Conservation (phyloP, 2,329 filamentous ascomycete species). For the Dactylellina leptospora region DNA sequence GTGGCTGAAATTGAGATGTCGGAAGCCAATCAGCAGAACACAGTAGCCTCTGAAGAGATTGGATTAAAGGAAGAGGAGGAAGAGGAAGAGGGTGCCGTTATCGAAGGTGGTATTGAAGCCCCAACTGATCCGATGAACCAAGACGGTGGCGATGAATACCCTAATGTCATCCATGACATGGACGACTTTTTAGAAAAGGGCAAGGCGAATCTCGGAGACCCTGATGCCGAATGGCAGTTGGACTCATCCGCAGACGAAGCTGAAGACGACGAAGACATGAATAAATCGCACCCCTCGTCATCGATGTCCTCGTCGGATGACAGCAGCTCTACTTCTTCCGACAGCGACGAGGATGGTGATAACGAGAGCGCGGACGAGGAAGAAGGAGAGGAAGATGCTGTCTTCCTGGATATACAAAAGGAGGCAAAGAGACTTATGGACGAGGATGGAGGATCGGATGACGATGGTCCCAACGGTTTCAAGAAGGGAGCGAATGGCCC, state of each 20-base stretch:
- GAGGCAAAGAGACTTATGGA: slow-evolving; percentile 87
- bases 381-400: slow-evolving; percentile 66
- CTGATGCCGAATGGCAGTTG: slow-evolving; percentile 81
- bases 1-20: not conserved
- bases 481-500: slow-evolving; percentile 62
- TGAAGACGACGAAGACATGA: not conserved
- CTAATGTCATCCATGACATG: slow-evolving; percentile 30
- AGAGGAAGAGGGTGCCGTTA: not conserved
- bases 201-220: slow-evolving; percentile 60
- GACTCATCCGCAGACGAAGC: slow-evolving; percentile 77
- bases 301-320: slow-evolving; percentile 62
- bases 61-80: not conserved
- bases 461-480: slow-evolving; percentile 70
- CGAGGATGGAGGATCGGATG: slow-evolving; percentile 79
- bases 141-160: not conserved
- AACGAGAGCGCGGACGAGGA: slow-evolving; percentile 68
- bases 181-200: slow-evolving; percentile 54
- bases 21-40: not conserved
- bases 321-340: slow-evolving; percentile 62
- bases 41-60: not conserved
- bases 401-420: slow-evolving; percentile 77
- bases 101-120: slow-evolving; percentile 54
- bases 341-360: slow-evolving; percentile 68
- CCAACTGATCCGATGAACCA: not conserved
- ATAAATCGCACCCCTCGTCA: slow-evolving; percentile 60